Evolutionary conservation across 495 filamentous ascomycete genomes (phyloP).

Genomic region (Penicillium samsonianum): DNA sequence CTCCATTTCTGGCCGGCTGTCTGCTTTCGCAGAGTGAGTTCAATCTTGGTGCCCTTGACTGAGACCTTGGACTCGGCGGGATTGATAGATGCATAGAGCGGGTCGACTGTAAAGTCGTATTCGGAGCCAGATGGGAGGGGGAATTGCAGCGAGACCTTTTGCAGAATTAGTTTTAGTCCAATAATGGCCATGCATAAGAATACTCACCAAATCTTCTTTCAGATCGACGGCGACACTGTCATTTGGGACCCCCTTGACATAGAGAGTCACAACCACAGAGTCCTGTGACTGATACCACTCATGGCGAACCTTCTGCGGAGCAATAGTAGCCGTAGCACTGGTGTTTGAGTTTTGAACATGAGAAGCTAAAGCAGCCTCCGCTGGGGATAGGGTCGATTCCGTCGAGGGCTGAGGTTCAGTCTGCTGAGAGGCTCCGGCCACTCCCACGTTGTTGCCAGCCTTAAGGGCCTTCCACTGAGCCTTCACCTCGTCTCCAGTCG

Average conservation of each 20-base stretch:
- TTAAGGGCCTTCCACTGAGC: conserved; percentile 34
- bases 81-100: conserved; percentile 69
- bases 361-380: not conserved
- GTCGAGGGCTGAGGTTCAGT: not conserved
- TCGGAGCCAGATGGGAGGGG: conserved; percentile 59
- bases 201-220: conserved; percentile 51
- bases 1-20: conserved; percentile 73
- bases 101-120: conserved; percentile 69
- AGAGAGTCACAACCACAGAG: conserved; percentile 66
- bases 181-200: not conserved
- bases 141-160: conserved; percentile 64
- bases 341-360: not conserved
- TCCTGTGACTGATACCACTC: conserved; percentile 78
- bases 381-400: not conserved
- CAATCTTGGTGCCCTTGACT: conserved; percentile 80
- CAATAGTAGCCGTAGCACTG: not conserved
- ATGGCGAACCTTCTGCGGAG: conserved; percentile 62
- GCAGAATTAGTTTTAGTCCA: not conserved
- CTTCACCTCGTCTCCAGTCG: conserved; percentile 40
- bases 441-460: conserved; percentile 24
- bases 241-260: conserved; percentile 70
- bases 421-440: conserved; percentile 20
- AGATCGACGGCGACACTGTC: conserved; percentile 61
- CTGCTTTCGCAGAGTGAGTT: conserved; percentile 72
- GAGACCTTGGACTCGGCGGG: conserved; percentile 57